Evolutionary conservation across 2,329 filamentous ascomycete genomes (phyloP), one percentile per base, ranked within the genome.

Genomic region (Dothideomycetes sp.): DNA sequence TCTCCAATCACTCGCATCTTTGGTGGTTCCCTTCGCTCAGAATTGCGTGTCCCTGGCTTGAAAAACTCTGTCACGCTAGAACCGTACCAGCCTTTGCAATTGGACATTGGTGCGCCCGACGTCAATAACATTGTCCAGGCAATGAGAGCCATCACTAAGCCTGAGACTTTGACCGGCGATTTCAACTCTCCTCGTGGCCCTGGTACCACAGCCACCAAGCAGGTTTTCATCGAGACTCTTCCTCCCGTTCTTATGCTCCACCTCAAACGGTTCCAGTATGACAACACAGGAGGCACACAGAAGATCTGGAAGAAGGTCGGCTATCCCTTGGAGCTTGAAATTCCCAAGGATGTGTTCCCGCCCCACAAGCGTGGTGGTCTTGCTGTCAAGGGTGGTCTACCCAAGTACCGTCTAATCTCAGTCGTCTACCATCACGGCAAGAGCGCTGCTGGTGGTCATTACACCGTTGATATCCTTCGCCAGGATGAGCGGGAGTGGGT

Each of bases 261-360:
- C 57, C 72, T 98, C 29, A 98, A 98, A 67, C 85, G 91, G 31
- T 98, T 98, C 70, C 86, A 95, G 54, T 96, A 94, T 53, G 87
- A 96, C 54, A 84, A 80, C 46, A 76, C 81, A 44, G 84, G 81
- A 31, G 87, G 87, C 17, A 94, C 87, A 1, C 82, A 94, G 55
- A 98, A 98, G 70, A 94, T 96, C 49, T 95, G 89, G 85, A 98
- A 96, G 69, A 94, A 89, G 67, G 73, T 98, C 44, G 89, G 87
- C 15, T 98, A 98, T 56, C 91, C 91, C 0, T 69, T 98, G 19
- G 88, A 96, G 55, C 71, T 98, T 36, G 89, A 96, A 58, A 86
- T 98, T 47, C 91, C 91, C 1, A 82, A 81, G 43, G 89, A 96
- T 57, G 82, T 86, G 8, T 82, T 98, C 54, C 82, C 87, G 9